Conservation (phyloP, 2,329 filamentous ascomycete genomes). For the Pseudomassariella vexata region DNA sequence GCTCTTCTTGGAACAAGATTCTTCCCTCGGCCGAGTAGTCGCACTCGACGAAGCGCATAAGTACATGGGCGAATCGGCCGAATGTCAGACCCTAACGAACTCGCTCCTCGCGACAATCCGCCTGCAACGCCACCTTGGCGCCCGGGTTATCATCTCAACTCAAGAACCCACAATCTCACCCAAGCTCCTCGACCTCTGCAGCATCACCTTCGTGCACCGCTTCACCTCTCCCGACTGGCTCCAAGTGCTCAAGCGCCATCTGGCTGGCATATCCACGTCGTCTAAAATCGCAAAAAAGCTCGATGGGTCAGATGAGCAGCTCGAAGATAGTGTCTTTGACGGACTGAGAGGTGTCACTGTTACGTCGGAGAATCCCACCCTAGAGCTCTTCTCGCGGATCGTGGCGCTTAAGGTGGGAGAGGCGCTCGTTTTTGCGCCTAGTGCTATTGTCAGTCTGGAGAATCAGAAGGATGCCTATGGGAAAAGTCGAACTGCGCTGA, state of each 20-base stretch:
- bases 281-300: slow-evolving; percentile 4
- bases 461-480: slow-evolving; percentile 3
- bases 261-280: slow-evolving; percentile 35
- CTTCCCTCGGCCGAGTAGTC: slow-evolving; percentile 50
- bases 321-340: slow-evolving; percentile 18
- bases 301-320: background rate
- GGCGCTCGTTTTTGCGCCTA: slow-evolving; percentile 40
- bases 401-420: slow-evolving; percentile 37
- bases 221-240: slow-evolving; percentile 66
- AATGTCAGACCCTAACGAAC: slow-evolving; percentile 54
- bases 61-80: slow-evolving; percentile 55
- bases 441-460: slow-evolving; percentile 29
- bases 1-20: slow-evolving; percentile 55
- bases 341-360: slow-evolving; percentile 1
- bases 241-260: slow-evolving; percentile 31
- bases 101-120: slow-evolving; percentile 58
- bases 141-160: slow-evolving; percentile 65
- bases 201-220: slow-evolving; percentile 65
- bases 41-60: slow-evolving; percentile 77
- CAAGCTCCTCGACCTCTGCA: slow-evolving; percentile 64
- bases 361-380: slow-evolving; percentile 10
- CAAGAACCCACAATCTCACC: slow-evolving; percentile 72
- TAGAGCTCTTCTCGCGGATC: slow-evolving; percentile 35
- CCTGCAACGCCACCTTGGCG: slow-evolving; percentile 63
- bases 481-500: slow-evolving; percentile 7